These are phyloP conservation scores for Xylariaceae sp. DNA, from an alignment of 2,329 filamentous ascomycete species.

Conservation along the genomic window DNA sequence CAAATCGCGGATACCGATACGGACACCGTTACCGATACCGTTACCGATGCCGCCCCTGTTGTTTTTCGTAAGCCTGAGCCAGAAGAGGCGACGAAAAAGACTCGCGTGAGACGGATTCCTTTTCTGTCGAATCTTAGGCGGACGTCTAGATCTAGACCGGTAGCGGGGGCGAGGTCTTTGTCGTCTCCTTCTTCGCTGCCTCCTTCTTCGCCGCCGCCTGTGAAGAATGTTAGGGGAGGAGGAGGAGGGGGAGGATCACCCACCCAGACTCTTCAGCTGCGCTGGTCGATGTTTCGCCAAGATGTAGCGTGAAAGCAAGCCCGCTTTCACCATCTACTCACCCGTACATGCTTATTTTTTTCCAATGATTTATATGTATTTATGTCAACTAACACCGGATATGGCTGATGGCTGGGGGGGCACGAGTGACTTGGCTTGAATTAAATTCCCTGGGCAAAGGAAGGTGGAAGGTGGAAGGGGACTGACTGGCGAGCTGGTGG, in stretches of 20 bases:
- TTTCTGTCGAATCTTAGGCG: constrained; percentile 13
- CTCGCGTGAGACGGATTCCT: constrained; percentile 10
- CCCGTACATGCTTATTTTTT: background rate
- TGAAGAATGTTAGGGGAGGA: constrained; percentile 2
- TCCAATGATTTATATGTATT: background rate
- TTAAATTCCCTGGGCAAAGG: too few species aligned
- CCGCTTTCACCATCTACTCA: background rate
- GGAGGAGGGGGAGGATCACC: background rate
- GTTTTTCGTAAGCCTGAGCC: background rate
- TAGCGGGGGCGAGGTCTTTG: background rate
- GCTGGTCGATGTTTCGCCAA: background rate
- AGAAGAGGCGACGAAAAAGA: constrained; percentile 9
- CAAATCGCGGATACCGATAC: too few species aligned
- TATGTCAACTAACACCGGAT: background rate
- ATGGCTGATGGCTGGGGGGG: too few species aligned
- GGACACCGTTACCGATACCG: background rate
- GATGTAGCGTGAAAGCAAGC: background rate
- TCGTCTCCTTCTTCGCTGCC: background rate
- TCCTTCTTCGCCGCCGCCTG: constrained; percentile 1
- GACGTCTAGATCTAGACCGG: constrained; percentile 2
- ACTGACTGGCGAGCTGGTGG: background rate
- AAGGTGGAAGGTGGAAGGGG: background rate
- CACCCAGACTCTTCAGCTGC: constrained; percentile 3
- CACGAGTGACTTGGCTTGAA: too few species aligned
- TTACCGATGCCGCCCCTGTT: background rate